Evolutionary conservation across 495 filamentous ascomycete species (phyloP).

Genomic region (Penicillium flavigenum): DNA sequence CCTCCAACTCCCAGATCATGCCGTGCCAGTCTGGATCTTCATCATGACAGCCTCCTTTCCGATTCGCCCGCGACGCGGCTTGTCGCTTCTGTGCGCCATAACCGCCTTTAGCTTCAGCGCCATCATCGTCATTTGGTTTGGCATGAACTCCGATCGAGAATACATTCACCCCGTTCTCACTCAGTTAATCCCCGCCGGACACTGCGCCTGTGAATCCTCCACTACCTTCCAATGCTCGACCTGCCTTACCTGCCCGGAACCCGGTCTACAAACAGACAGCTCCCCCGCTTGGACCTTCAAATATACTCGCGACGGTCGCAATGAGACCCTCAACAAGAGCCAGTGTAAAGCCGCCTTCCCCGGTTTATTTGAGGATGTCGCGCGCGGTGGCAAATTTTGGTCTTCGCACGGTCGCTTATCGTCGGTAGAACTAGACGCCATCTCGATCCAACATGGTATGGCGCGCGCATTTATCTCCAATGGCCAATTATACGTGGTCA

Average conservation of each 20-base stretch:
- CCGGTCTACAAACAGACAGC: conserved; percentile 13
- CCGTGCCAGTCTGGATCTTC: conserved; percentile 11
- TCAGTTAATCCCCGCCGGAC: conserved; percentile 42
- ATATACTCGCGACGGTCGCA: conserved; percentile 36
- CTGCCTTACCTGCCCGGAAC: conserved; percentile 37
- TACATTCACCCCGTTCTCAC: conserved; percentile 41
- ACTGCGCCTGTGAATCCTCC: conserved; percentile 43
- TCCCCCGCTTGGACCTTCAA: conserved; percentile 36
- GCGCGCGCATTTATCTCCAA: conserved; percentile 34
- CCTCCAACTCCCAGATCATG: conserved; percentile 12
- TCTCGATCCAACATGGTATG: conserved; percentile 35
- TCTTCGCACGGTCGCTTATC: conserved; percentile 25
- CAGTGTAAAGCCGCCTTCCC: conserved; percentile 50
- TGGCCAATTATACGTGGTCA: conserved; percentile 42
- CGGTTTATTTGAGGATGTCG: conserved; percentile 47
- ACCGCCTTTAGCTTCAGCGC: conserved; percentile 18
- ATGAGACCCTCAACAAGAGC: conserved; percentile 33
- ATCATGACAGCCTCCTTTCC: conserved; percentile 29
- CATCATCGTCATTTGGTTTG: conserved; percentile 39
- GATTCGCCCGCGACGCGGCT: conserved; percentile 29
- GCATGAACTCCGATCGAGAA: conserved; percentile 41
- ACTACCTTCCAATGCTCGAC: conserved; percentile 44
- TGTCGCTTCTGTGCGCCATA: conserved; percentile 27
- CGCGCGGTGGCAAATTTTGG: conserved; percentile 38
- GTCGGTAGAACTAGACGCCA: conserved; percentile 34